phyloP scores from a whole-genome alignment of 768 basidiomycete genomes.

The Phlebiopsis flavidoalba region DNA sequence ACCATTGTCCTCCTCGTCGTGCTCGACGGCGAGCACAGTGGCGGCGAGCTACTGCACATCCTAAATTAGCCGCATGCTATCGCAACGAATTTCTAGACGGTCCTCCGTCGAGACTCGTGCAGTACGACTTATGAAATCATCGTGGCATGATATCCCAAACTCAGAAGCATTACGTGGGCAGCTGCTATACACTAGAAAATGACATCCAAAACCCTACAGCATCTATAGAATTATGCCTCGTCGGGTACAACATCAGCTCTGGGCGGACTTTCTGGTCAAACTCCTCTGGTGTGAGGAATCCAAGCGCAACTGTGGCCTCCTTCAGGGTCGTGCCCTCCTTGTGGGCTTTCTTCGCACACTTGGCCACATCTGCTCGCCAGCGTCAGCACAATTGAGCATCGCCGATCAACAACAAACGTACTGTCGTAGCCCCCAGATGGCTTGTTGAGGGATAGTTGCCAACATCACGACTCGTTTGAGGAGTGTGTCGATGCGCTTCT shows the following conservation, averaged over 20 bases:
- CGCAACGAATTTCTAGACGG: too few species aligned
- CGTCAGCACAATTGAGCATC: neutral
- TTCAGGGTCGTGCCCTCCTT: constrained; percentile 96
- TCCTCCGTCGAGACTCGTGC: neutral
- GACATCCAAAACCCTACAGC: neutral
- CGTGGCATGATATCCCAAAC: neutral
- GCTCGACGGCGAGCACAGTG: neutral
- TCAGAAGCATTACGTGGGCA: neutral
- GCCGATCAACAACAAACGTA: constrained; percentile 35
- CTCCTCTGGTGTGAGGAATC: constrained; percentile 82
- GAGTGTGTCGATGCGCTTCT: constrained; percentile 83
- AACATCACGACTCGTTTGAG: constrained; percentile 96
- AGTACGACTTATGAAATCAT: neutral
- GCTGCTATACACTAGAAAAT: neutral
- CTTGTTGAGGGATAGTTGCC: constrained; percentile 95
- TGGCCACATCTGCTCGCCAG: constrained; percentile 77
- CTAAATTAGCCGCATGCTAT: too few species aligned
- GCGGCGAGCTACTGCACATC: neutral
- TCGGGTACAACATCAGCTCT: constrained; percentile 82
- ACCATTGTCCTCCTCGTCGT: neutral
- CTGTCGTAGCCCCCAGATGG: constrained; percentile 95
- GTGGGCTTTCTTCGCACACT: constrained; percentile 99
- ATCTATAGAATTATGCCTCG: constrained; percentile 28
- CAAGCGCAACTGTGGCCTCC: constrained; percentile 86
- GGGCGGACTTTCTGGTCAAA: constrained; percentile 93